A percentile compares a stretch with the other conserved stretches of the same genome.
Evolutionary conservation across 176 grass and related monocot species (phyloP).

Genomic region (Oryza glaberrima): DNA sequence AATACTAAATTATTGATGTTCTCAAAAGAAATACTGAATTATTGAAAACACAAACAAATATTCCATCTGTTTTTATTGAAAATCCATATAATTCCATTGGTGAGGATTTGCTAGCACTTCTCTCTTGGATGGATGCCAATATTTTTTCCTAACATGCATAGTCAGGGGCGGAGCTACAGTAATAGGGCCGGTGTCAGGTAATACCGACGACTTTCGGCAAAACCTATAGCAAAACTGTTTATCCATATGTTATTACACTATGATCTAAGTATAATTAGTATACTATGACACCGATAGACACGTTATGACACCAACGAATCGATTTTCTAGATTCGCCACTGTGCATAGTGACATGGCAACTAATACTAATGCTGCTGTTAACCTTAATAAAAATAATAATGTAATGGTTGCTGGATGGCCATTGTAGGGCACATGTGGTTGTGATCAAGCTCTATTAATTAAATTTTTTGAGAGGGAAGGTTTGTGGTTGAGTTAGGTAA

Average conservation of each 20-base stretch:
- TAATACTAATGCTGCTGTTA: neutral
- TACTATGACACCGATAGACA: too few relatives aligned
- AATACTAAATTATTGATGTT: neutral
- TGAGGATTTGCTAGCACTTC: neutral
- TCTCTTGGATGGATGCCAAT: neutral
- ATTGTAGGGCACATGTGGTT: neutral
- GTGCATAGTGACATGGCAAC: constrained; percentile 13
- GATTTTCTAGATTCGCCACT: too few relatives aligned
- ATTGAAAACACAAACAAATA: neutral
- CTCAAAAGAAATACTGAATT: neutral
- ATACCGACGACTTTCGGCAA: too few relatives aligned
- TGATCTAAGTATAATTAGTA: too few relatives aligned
- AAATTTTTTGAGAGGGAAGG: too few relatives aligned
- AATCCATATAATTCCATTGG: neutral
- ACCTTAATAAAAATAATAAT: neutral
- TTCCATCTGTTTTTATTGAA: neutral
- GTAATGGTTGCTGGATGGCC: neutral
- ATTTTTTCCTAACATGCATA: neutral
- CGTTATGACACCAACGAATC: too few relatives aligned
- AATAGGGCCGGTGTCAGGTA: too few relatives aligned
- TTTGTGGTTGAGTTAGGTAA: constrained; percentile 25
- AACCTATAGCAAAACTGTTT: too few relatives aligned
- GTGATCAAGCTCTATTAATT: neutral
- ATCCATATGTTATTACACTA: too few relatives aligned
- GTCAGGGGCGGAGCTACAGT: neutral